Percentiles rank a stretch among this genome's conserved stretches.
Evolutionary conservation across 257 asterid species (phyloP).

Genomic region (Knoxia roxburghii): DNA sequence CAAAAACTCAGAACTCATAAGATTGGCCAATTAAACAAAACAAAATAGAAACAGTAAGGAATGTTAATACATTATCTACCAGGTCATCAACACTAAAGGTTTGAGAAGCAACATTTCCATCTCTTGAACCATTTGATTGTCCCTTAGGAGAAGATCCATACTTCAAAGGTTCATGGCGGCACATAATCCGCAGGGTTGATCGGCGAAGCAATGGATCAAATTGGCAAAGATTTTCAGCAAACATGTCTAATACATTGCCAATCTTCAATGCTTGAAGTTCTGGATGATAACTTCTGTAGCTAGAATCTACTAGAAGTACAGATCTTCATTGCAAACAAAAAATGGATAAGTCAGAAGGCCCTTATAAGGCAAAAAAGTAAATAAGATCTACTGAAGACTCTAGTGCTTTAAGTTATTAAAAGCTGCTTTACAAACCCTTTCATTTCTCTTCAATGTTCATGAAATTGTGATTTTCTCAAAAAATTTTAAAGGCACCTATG

Average conservation of each 20-base stretch:
- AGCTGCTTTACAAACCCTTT: too few relatives aligned
- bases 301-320: constrained; percentile 27
- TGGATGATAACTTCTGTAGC: constrained; percentile 39
- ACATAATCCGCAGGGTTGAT: constrained; percentile 70
- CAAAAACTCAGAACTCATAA: constrained; percentile 21
- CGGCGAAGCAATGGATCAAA: constrained; percentile 58
- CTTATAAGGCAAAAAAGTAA: constrained; percentile 3
- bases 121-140: constrained; percentile 32
- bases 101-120: constrained; percentile 32
- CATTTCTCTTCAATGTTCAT: too few relatives aligned
- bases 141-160: constrained; percentile 27
- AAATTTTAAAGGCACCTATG: not conserved
- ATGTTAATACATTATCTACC: constrained; percentile 24
- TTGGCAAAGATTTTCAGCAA: constrained; percentile 64
- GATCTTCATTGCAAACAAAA: constrained; percentile 38
- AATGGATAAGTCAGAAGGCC: constrained; percentile 16
- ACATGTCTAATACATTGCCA: constrained; percentile 44
- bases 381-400: constrained; percentile 4
- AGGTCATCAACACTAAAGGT: constrained; percentile 27
- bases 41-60: too few relatives aligned
- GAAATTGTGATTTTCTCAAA: not conserved
- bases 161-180: constrained; percentile 59
- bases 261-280: constrained; percentile 39
- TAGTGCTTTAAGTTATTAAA: not conserved
- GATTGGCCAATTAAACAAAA: not conserved